phyloP scores from a whole-genome alignment of 208 protist genomes.

The Wallacemonas collosoma region DNA sequence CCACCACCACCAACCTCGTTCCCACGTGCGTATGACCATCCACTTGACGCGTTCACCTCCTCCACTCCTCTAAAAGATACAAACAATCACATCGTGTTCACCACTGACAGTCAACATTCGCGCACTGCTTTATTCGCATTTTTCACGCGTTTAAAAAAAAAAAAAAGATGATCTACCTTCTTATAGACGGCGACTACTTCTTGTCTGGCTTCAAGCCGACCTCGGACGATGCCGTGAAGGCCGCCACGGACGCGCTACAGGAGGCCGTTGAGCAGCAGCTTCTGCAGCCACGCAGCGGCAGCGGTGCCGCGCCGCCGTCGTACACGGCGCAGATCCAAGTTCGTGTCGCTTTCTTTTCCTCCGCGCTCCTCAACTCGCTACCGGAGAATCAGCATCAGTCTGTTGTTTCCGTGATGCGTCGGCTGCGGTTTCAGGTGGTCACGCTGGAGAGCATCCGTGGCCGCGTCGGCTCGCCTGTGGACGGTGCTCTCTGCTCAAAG shows the following conservation, averaged over 20 bases:
- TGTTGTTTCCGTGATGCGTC: constrained; percentile 60
- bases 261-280: constrained; percentile 50
- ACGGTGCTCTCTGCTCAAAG: constrained; percentile 76
- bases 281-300: constrained; percentile 16
- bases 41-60: too few relatives aligned
- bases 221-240: constrained; percentile 44
- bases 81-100: too few relatives aligned
- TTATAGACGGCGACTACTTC: constrained; percentile 82
- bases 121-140: too few relatives aligned
- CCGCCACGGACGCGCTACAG: constrained; percentile 42
- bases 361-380: constrained; percentile 48
- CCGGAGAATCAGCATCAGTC: constrained; percentile 37
- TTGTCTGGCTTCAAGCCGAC: constrained; percentile 65
- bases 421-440: constrained; percentile 65
- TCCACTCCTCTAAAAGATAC: too few relatives aligned
- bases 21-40: too few relatives aligned
- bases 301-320: constrained; percentile 3
- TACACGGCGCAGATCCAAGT: constrained; percentile 31
- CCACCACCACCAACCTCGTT: too few relatives aligned
- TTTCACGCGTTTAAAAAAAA: too few relatives aligned
- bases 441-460: constrained; percentile 59
- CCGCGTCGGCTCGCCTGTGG: constrained; percentile 63
- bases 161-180: constrained; percentile 45
- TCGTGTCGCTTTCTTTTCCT: constrained; percentile 74
- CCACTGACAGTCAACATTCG: too few relatives aligned